Percentiles rank a stretch among this genome's conserved stretches.
Evolutionary conservation across 2,329 filamentous ascomycete species (phyloP).

Genomic region (Aspergillus sojae): DNA sequence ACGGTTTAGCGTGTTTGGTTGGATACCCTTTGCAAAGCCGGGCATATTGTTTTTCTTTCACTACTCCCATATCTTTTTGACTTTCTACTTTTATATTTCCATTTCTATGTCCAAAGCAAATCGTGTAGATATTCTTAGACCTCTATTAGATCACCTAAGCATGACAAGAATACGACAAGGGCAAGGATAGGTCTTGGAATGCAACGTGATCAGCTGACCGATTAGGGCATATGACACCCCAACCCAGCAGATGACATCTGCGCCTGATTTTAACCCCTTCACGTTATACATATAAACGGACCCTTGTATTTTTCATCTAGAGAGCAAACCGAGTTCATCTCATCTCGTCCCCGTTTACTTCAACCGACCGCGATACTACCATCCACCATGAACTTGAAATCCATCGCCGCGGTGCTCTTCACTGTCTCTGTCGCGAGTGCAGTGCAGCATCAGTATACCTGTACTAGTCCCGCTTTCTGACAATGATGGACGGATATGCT

Average conservation of each 20-base stretch:
- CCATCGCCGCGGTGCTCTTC: background rate
- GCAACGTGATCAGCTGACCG: background rate
- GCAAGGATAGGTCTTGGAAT: background rate
- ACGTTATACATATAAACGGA: background rate
- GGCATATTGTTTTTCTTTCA: background rate
- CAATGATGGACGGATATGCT: background rate
- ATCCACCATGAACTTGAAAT: background rate
- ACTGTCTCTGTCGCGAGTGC: background rate
- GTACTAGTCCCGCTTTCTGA: background rate
- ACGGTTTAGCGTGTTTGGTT: background rate
- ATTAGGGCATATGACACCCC: background rate
- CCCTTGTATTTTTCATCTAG: background rate
- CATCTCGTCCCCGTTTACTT: background rate
- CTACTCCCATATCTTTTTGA: background rate
- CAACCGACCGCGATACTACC: background rate
- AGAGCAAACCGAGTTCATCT: background rate
- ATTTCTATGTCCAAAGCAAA: accelerated
- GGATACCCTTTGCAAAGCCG: too few relatives aligned
- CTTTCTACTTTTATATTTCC: background rate
- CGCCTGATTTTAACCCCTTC: background rate
- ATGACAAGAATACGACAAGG: background rate
- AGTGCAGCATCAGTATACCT: background rate
- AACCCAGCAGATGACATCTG: background rate
- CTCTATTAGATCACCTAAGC: background rate
- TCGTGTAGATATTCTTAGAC: background rate